Evolutionary conservation across 441 rosid genomes (phyloP).

Genomic region (Corymbia citriodora): DNA sequence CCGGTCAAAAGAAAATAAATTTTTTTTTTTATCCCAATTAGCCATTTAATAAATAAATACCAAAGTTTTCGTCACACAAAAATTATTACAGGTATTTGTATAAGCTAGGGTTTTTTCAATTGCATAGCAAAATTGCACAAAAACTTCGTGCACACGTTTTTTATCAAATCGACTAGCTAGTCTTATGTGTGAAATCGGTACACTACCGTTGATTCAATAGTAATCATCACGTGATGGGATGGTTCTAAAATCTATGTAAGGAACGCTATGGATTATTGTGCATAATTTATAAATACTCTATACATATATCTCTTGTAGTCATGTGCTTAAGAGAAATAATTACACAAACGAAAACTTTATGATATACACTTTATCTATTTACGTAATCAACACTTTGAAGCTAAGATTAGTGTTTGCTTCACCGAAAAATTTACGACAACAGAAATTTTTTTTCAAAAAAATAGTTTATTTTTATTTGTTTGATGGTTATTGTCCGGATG

Average conservation of each 20-base stretch:
- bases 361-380: too few relatives aligned
- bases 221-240: accelerated
- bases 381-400: neutral
- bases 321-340: too few relatives aligned
- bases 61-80: accelerated
- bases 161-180: neutral
- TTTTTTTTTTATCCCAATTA: too few relatives aligned
- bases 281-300: accelerated
- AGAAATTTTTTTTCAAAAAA: neutral
- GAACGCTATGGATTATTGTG: neutral
- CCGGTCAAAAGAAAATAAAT: neutral
- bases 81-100: accelerated
- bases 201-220: accelerated
- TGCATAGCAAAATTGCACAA: too few relatives aligned
- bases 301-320: neutral
- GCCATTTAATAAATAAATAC: neutral
- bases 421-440: neutral
- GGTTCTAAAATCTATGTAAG: neutral
- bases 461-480: neutral
- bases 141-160: neutral
- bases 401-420: neutral
- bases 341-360: neutral
- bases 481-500: neutral
- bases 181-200: neutral
- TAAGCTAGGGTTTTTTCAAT: too few relatives aligned